Evolutionary conservation across 2,329 filamentous ascomycete species (phyloP).

Genomic region (Xylariaceae sp.): DNA sequence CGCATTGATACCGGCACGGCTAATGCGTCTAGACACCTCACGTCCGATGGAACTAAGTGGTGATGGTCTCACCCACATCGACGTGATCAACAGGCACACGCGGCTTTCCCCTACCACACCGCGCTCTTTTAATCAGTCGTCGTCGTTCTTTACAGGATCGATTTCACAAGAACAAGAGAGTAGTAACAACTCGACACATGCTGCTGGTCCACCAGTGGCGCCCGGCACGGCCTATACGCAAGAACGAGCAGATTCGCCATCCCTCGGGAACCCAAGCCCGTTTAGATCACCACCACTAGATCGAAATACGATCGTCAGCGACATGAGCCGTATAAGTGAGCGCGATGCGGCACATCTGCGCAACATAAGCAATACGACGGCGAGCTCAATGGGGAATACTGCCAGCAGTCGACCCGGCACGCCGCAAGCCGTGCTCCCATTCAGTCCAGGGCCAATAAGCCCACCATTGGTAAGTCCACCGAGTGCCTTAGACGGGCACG

Average conservation of each 20-base stretch:
- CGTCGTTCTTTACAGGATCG: slow-evolving; percentile 24
- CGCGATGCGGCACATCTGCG: slow-evolving; percentile 38
- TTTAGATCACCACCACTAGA: slow-evolving; percentile 1
- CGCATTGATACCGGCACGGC: slow-evolving; percentile 1
- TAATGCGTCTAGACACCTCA: slow-evolving; percentile 3
- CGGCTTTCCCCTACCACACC: slow-evolving; percentile 24
- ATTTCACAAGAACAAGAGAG: slow-evolving; percentile 31
- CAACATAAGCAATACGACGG: slow-evolving; percentile 39
- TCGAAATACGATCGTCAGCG: slow-evolving; percentile 32
- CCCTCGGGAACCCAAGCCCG: slow-evolving; percentile 14
- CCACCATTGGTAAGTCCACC: slow-evolving; percentile 19
- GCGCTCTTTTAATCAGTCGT: slow-evolving; percentile 21
- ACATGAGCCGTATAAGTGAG: slow-evolving; percentile 40
- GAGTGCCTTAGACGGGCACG: slow-evolving; percentile 7
- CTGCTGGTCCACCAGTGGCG: not conserved
- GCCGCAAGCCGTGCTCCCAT: slow-evolving; percentile 5
- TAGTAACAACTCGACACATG: slow-evolving; percentile 21
- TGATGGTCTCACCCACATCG: slow-evolving; percentile 26
- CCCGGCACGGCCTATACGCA: not conserved
- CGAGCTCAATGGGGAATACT: slow-evolving; percentile 29
- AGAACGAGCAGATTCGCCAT: slow-evolving; percentile 23
- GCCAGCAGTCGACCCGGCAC: slow-evolving; percentile 3
- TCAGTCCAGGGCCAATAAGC: slow-evolving; percentile 2
- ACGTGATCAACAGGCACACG: slow-evolving; percentile 37
- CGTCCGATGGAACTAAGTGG: slow-evolving; percentile 5